Evolutionary conservation across 108 stramenopile species (phyloP).

Genomic region (Stephanodiscus triporus): DNA sequence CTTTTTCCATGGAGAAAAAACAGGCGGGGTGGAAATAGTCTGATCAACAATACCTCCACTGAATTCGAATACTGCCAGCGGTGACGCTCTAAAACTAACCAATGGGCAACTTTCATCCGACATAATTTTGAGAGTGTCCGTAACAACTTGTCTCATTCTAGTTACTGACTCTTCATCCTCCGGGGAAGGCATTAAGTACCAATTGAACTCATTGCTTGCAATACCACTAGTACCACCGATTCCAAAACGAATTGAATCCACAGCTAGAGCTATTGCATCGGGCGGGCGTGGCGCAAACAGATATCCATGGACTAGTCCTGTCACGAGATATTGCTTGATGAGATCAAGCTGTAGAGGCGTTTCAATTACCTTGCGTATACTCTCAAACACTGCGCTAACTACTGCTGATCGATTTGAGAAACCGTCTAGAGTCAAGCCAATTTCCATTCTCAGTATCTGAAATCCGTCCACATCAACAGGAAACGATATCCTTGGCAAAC

Average conservation of each 20-base stretch:
- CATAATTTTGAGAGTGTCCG: conserved; percentile 53
- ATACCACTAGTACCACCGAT: conserved; percentile 57
- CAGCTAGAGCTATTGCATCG: conserved; percentile 79
- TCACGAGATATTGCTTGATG: conserved; percentile 61
- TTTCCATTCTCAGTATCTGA: conserved; percentile 71
- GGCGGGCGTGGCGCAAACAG: conserved; percentile 68
- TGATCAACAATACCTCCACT: conserved; percentile 49
- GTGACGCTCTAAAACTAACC: conserved; percentile 61
- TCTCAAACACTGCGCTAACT: conserved; percentile 69
- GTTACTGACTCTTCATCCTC: conserved; percentile 43
- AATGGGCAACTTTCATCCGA: conserved; percentile 62
- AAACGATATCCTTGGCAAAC: conserved; percentile 70
- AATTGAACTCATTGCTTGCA: conserved; percentile 43
- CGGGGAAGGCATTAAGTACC: conserved; percentile 65
- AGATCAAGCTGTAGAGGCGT: conserved; percentile 54
- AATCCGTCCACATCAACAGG: conserved; percentile 79
- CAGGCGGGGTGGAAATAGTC: conserved; percentile 47
- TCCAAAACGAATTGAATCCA: conserved; percentile 73
- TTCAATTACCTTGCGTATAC: conserved; percentile 44
- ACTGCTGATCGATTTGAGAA: conserved; percentile 75
- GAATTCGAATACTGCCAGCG: conserved; percentile 48
- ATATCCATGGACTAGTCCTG: conserved; percentile 72
- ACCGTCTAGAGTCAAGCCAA: conserved; percentile 67
- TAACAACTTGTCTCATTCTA: conserved; percentile 44
- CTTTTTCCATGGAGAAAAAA: conserved; percentile 58